phyloP scores from a whole-genome alignment of 1,284 basidiomycete species.

The Earliella scabrosa region DNA sequence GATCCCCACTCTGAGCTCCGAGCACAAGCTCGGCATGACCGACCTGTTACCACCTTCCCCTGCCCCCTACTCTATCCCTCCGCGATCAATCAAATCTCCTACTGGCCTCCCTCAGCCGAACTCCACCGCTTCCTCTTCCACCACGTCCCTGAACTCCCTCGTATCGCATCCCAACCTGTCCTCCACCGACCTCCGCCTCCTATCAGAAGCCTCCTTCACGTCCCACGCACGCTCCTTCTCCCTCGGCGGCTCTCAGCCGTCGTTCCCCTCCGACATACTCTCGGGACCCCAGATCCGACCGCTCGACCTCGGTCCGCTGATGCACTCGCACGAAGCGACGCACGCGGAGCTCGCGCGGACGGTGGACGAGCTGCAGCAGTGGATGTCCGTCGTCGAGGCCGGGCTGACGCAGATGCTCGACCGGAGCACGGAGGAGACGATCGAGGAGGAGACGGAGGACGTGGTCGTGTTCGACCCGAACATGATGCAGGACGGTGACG shows the following conservation, averaged over 20 bases:
- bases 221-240: constrained; percentile 31
- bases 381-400: constrained; percentile 79
- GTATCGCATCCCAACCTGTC: constrained; percentile 32
- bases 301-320: constrained; percentile 70
- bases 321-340: constrained; percentile 62
- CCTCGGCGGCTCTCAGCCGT: constrained; percentile 25
- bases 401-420: constrained; percentile 74
- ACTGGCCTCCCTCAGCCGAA: constrained; percentile 37
- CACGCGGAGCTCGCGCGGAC: constrained; percentile 76
- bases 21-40: constrained; percentile 67
- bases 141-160: constrained; percentile 34
- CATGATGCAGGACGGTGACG: constrained; percentile 3
- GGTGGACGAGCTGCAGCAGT: constrained; percentile 80
- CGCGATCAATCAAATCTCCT: constrained; percentile 38
- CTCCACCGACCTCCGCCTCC: constrained; percentile 26
- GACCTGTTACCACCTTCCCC: constrained; percentile 84
- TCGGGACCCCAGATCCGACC: constrained; percentile 57
- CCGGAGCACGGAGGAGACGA: constrained; percentile 46
- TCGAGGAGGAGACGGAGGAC: constrained; percentile 54
- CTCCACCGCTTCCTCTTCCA: constrained; percentile 33
- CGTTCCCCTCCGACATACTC: constrained; percentile 21
- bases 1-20: constrained; percentile 69
- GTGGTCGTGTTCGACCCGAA: constrained; percentile 12
- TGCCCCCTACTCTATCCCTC: constrained; percentile 52
- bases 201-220: constrained; percentile 25